A percentile compares a stretch with the other conserved stretches of the same genome.
Evolutionary conservation across 192 early-diverging fungal species (phyloP).

Genomic region (Podila clonocystis): DNA sequence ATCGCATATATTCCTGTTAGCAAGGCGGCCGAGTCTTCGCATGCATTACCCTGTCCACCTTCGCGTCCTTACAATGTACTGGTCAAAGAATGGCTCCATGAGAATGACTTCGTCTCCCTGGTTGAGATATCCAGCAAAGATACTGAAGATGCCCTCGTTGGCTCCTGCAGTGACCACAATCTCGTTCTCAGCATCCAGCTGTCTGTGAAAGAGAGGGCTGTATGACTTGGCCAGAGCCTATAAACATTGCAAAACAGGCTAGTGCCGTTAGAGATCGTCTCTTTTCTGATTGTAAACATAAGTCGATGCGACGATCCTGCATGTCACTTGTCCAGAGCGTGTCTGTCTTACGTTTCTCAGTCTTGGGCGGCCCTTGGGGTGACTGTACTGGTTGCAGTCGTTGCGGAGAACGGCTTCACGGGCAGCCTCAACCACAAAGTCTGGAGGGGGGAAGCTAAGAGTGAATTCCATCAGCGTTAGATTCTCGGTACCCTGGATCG

Average conservation of each 20-base stretch:
- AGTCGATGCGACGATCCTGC: too few species aligned
- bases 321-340: too few species aligned
- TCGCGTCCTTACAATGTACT: constrained; percentile 75
- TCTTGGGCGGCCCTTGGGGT: constrained; percentile 71
- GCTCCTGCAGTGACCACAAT: constrained; percentile 92
- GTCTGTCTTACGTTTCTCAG: constrained; percentile 55
- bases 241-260: background rate
- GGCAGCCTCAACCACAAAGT: constrained; percentile 86
- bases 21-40: background rate
- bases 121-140: constrained; percentile 85
- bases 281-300: too few species aligned
- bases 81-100: constrained; percentile 97
- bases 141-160: constrained; percentile 86
- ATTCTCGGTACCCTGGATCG: too few species aligned
- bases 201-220: constrained; percentile 69
- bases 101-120: constrained; percentile 88
- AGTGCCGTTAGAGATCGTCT: background rate
- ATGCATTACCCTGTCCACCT: too few species aligned
- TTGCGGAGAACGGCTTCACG: constrained; percentile 68
- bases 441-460: constrained; percentile 83
- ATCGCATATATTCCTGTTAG: background rate
- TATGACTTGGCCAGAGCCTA: constrained; percentile 83
- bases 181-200: constrained; percentile 80
- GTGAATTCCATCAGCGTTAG: too few species aligned
- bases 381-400: constrained; percentile 89